Conservation (phyloP, 257 asterid species). For the Asclepias syriaca region DNA sequence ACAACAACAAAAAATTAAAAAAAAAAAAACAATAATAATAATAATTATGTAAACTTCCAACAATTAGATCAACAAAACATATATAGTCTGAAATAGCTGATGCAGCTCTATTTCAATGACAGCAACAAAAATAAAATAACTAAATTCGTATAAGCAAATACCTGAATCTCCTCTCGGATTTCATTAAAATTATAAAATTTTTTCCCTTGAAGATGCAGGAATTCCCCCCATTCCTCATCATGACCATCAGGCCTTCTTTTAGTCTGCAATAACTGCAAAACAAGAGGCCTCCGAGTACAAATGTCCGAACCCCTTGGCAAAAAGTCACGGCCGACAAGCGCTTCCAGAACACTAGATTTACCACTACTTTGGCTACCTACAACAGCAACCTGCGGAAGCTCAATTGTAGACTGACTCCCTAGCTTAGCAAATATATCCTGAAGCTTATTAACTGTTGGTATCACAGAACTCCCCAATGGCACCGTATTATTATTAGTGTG, state of each 20-base stretch:
- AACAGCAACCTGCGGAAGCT: slow-evolving; percentile 94
- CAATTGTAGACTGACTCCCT: slow-evolving; percentile 68
- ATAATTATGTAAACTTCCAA: background rate
- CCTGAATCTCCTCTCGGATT: slow-evolving; percentile 84
- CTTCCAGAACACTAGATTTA: slow-evolving; percentile 93
- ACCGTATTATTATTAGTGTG: slow-evolving; percentile 23
- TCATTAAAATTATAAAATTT: slow-evolving; percentile 63
- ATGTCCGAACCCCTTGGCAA: slow-evolving; percentile 88
- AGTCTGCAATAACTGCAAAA: slow-evolving; percentile 69
- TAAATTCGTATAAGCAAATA: slow-evolving; percentile 1
- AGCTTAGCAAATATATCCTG: slow-evolving; percentile 88
- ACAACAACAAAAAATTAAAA: too few species aligned
- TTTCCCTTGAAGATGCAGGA: slow-evolving; percentile 66
- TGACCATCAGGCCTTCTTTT: slow-evolving; percentile 44
- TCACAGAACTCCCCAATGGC: slow-evolving; percentile 66
- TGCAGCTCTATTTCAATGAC: background rate
- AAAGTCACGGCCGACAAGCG: slow-evolving; percentile 95
- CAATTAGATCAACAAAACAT: background rate
- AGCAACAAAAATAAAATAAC: background rate
- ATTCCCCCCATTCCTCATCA: slow-evolving; percentile 92
- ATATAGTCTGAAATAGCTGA: background rate
- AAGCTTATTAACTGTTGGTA: slow-evolving; percentile 76
- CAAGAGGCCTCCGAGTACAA: slow-evolving; percentile 92
- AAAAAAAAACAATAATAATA: background rate
- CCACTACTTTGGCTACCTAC: slow-evolving; percentile 99